Percentiles rank a stretch among this genome's conserved stretches.
phyloP scores from a whole-genome alignment of 768 basidiomycete genomes.

The Coprinopsis sp. region DNA sequence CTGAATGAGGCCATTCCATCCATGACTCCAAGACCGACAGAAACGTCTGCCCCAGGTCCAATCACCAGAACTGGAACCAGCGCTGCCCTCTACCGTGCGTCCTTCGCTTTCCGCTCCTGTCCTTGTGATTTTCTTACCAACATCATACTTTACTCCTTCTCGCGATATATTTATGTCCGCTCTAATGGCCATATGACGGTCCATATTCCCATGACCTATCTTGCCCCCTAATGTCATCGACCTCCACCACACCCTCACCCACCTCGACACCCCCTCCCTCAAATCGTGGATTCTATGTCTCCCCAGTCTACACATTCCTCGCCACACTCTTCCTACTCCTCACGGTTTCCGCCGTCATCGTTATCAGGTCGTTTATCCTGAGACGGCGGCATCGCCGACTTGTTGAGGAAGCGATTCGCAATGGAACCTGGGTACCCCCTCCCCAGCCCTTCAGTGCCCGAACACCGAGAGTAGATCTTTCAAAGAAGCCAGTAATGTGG shows the following conservation, averaged over 20 bases:
- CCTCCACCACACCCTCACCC: constrained; percentile 10
- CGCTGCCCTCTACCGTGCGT: constrained; percentile 2
- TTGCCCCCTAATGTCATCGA: constrained; percentile 11
- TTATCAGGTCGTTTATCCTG: constrained; percentile 60
- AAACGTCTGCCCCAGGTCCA: too few relatives aligned
- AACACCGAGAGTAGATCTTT: constrained; percentile 31
- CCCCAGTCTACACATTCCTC: constrained; percentile 44
- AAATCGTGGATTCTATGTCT: constrained; percentile 1
- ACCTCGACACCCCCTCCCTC: constrained; percentile 5
- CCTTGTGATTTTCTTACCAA: not conserved
- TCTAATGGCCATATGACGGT: constrained; percentile 8
- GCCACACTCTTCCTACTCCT: constrained; percentile 68
- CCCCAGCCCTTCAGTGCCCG: constrained; percentile 19
- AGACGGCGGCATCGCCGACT: constrained; percentile 54
- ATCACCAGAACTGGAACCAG: too few relatives aligned
- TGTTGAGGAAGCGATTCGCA: constrained; percentile 59
- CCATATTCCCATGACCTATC: constrained; percentile 17
- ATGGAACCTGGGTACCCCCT: constrained; percentile 55
- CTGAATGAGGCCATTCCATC: too few relatives aligned
- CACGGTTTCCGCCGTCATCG: constrained; percentile 61
- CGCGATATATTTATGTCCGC: constrained; percentile 3
- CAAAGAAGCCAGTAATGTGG: constrained; percentile 45
- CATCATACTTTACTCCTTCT: constrained; percentile 14
- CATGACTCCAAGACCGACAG: too few relatives aligned
- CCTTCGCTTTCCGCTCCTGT: constrained; percentile 4